Evolutionary conservation across 306 rosid species (phyloP).

Genomic region (Quercus cerris): DNA sequence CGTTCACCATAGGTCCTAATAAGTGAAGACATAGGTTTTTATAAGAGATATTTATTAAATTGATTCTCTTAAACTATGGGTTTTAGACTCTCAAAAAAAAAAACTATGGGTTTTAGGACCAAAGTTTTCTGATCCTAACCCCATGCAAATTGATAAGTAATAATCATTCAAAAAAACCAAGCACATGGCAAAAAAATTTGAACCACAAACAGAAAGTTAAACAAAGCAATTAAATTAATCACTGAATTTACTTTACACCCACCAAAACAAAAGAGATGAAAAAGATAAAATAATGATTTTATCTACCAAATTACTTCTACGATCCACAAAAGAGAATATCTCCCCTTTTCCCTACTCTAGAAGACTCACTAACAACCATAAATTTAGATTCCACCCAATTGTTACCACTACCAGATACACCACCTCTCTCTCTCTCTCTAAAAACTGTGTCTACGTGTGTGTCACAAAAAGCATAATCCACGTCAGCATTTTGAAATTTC

Average conservation of each 20-base stretch:
- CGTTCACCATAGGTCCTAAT: too few relatives aligned
- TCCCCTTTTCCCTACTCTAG: background rate
- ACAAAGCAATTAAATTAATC: background rate
- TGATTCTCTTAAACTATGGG: too few relatives aligned
- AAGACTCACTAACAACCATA: constrained; percentile 4
- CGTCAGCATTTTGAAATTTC: background rate
- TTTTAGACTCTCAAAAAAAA: background rate
- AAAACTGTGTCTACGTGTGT: background rate
- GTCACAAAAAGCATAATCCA: background rate
- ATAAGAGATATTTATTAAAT: too few relatives aligned
- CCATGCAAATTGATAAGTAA: background rate
- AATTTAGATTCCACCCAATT: background rate
- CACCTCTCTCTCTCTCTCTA: background rate
- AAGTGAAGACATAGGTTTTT: too few relatives aligned
- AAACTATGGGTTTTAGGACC: background rate
- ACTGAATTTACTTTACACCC: background rate
- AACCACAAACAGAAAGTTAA: background rate
- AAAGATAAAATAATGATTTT: background rate
- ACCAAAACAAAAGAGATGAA: background rate
- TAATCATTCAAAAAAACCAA: background rate
- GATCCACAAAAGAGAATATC: background rate
- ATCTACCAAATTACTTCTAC: background rate
- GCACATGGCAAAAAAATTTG: background rate
- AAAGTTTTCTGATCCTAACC: background rate
- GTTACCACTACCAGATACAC: background rate